These are phyloP conservation scores for Saposhnikovia divaricata DNA, from an alignment of 129 eudicot genomes.

Conservation along the genomic window DNA sequence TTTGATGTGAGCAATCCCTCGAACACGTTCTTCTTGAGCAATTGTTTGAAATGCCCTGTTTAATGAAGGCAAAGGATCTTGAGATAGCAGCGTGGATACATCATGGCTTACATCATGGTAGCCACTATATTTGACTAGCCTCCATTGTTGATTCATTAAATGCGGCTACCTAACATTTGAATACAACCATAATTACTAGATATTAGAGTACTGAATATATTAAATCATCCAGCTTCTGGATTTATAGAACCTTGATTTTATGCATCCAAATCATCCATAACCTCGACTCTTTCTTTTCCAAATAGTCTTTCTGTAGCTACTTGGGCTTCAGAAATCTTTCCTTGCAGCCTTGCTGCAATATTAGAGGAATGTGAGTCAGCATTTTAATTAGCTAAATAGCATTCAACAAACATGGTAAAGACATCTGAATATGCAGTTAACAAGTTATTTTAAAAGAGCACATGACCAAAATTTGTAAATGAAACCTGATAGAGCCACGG, in stretches of 20 bases:
- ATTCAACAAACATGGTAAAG: not conserved
- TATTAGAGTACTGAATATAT: constrained; percentile 61
- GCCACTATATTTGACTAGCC: too few species aligned
- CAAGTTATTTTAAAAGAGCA: not conserved
- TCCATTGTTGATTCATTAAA: too few species aligned
- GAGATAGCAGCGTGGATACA: too few species aligned
- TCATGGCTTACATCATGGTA: too few species aligned
- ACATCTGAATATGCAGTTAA: not conserved
- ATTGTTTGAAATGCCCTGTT: too few species aligned
- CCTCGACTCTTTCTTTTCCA: constrained; percentile 82
- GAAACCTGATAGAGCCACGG: constrained; percentile 97
- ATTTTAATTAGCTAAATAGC: not conserved
- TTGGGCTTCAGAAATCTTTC: constrained; percentile 66
- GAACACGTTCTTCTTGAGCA: too few species aligned
- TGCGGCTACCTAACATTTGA: too few species aligned
- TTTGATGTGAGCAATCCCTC: too few species aligned
- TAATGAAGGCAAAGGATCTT: too few species aligned
- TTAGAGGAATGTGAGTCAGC: not conserved
- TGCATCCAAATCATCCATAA: constrained; percentile 58
- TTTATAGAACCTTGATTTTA: constrained; percentile 56
- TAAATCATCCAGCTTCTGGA: constrained; percentile 90
- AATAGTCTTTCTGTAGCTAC: constrained; percentile 47
- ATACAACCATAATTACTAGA: too few species aligned
- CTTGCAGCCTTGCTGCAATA: constrained; percentile 94
- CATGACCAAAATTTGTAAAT: not conserved